phyloP scores from a whole-genome alignment of 345 rosid genomes.

The Hibiscus trionum region DNA sequence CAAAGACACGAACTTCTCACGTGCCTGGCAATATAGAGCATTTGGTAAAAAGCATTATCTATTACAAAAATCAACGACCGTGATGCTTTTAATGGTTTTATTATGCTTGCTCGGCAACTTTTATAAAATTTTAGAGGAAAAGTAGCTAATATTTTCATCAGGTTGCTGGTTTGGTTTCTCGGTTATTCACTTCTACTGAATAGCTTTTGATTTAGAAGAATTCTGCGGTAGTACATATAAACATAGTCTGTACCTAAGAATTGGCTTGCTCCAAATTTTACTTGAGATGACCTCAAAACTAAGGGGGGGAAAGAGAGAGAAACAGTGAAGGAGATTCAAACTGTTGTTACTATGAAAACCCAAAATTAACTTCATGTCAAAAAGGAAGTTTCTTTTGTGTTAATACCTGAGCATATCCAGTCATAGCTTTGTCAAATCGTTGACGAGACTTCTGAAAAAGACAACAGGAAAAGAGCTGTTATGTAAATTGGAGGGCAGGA shows the following conservation, averaged over 20 bases:
- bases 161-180: neutral
- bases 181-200: neutral
- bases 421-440: conserved; percentile 37
- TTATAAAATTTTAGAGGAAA: neutral
- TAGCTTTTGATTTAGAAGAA: neutral
- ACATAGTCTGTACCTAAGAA: neutral
- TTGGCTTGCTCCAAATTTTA: neutral
- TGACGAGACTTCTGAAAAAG: conserved; percentile 66
- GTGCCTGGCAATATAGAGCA: conserved; percentile 46
- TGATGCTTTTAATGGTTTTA: neutral
- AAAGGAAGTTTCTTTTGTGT: neutral
- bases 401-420: conserved; percentile 77
- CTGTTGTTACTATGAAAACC: neutral
- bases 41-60: neutral
- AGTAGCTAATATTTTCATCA: neutral
- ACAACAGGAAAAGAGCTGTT: conserved; percentile 1
- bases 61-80: neutral
- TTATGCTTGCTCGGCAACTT: neutral
- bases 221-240: neutral
- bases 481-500: neutral
- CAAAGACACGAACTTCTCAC: conserved; percentile 76
- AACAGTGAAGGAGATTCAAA: neutral
- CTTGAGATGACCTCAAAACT: neutral
- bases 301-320: neutral
- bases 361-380: neutral